Percentiles rank a stretch among this genome's conserved stretches.
phyloP scores from a whole-genome alignment of 2,329 filamentous ascomycete genomes.

The Gaeumannomyces sp. region DNA sequence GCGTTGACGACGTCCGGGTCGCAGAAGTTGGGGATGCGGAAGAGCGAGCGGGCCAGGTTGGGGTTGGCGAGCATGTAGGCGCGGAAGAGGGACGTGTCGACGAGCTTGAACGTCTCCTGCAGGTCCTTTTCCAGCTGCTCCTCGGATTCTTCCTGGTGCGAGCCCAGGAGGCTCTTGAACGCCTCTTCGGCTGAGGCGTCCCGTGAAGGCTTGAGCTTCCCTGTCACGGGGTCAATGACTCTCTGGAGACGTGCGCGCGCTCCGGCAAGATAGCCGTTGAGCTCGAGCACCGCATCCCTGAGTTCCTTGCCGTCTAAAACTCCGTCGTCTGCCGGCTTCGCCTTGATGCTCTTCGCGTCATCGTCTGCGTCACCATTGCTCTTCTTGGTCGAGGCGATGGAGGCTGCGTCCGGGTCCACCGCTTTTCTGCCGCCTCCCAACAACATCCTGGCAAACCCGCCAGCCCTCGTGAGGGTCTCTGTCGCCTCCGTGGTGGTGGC shows the following conservation, averaged over 20 bases:
- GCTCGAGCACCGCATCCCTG: conserved; percentile 69
- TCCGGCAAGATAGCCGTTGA: conserved; percentile 84
- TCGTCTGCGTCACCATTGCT: conserved; percentile 48
- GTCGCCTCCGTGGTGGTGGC: conserved; percentile 30
- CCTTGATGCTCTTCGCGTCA: conserved; percentile 42
- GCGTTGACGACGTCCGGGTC: conserved; percentile 94
- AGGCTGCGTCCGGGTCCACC: conserved; percentile 45
- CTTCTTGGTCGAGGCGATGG: conserved; percentile 53
- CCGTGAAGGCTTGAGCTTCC: conserved; percentile 48
- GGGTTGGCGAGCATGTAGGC: conserved; percentile 92
- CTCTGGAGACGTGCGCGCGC: conserved; percentile 63
- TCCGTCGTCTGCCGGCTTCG: conserved; percentile 37
- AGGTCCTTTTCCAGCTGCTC: conserved; percentile 65
- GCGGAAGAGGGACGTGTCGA: conserved; percentile 91
- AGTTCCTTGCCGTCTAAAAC: conserved; percentile 75
- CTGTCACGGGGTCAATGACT: conserved; percentile 56
- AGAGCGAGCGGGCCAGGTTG: conserved; percentile 77
- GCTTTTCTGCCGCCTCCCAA: conserved; percentile 38
- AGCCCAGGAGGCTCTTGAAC: conserved; percentile 50
- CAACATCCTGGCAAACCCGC: conserved; percentile 49
- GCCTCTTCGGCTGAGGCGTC: conserved; percentile 39
- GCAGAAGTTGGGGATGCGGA: conserved; percentile 95
- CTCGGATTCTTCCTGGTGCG: conserved; percentile 39
- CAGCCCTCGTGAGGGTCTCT: conserved; percentile 11
- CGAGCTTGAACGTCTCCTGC: conserved; percentile 69